phyloP scores from a whole-genome alignment of 73 alveolate genomes.

The Paramecium tetraurelia region DNA sequence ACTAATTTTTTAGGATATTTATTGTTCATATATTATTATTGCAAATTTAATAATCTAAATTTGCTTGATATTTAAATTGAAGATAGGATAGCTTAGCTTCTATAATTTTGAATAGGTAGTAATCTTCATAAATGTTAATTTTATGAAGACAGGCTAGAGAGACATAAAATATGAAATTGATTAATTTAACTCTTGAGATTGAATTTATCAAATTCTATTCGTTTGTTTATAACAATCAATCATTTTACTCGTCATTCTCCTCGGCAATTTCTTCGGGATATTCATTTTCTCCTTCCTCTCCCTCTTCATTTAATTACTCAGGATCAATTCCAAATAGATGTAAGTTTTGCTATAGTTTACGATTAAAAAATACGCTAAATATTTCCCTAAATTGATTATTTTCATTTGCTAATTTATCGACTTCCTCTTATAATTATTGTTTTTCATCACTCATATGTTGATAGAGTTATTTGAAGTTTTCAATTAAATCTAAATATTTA shows the following conservation, averaged over 20 bases:
- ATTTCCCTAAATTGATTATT: conserved; percentile 44
- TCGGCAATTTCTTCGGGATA: conserved; percentile 45
- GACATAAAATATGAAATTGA: background rate
- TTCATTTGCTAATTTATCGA: conserved; percentile 38
- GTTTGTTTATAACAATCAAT: background rate
- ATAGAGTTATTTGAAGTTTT: conserved; percentile 27
- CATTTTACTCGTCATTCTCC: conserved; percentile 6
- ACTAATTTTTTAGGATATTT: too few species aligned
- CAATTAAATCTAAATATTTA: conserved; percentile 11
- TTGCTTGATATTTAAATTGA: too few species aligned
- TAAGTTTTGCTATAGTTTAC: background rate
- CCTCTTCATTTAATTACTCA: conserved; percentile 23
- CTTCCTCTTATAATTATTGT: background rate
- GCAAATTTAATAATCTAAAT: too few species aligned
- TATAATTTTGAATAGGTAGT: too few species aligned
- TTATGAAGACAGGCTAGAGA: background rate
- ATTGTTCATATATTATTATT: too few species aligned
- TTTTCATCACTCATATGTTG: conserved; percentile 48
- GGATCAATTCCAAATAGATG: conserved; percentile 50
- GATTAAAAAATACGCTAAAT: background rate
- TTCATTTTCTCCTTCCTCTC: conserved; percentile 29
- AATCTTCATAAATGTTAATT: too few species aligned
- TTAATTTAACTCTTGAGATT: background rate
- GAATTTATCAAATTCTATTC: background rate
- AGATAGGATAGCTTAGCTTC: too few species aligned